These are phyloP conservation scores for Malassezia obtusa DNA, from an alignment of 1,284 basidiomycete genomes.

Conservation along the genomic window DNA sequence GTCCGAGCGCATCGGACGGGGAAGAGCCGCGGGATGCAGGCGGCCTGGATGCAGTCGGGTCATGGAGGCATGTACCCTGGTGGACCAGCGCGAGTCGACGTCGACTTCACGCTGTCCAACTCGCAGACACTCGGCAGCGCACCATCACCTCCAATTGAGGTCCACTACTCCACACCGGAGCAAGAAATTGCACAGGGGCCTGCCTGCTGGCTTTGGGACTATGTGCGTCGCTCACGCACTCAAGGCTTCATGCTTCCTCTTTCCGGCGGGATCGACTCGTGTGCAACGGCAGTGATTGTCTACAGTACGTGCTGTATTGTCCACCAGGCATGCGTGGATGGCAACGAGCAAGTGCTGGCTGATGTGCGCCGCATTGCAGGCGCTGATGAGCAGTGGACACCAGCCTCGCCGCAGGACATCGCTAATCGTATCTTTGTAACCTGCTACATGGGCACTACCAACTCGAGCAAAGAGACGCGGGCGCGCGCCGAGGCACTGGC, in stretches of 20 bases:
- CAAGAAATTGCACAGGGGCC: slow-evolving; percentile 98
- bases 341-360: slow-evolving; percentile 70
- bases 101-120: slow-evolving; percentile 50
- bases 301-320: slow-evolving; percentile 93
- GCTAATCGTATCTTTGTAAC: slow-evolving; percentile 83
- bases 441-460: slow-evolving; percentile 98
- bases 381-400: slow-evolving; percentile 68
- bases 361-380: slow-evolving; percentile 83
- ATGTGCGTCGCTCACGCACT: slow-evolving; percentile 79
- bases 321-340: slow-evolving; percentile 57
- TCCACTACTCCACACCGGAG: slow-evolving; percentile 55
- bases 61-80: background rate
- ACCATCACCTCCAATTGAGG: slow-evolving; percentile 4
- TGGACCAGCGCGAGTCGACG: slow-evolving; percentile 58
- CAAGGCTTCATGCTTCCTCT: slow-evolving; percentile 94
- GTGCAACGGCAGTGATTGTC: slow-evolving; percentile 88
- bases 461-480: slow-evolving; percentile 79
- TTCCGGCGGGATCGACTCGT: slow-evolving; percentile 95
- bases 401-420: slow-evolving; percentile 76
- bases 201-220: slow-evolving; percentile 99
- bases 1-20: slow-evolving; percentile 75
- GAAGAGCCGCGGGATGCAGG: slow-evolving; percentile 75
- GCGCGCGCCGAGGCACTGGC: slow-evolving; percentile 74
- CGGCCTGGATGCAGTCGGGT: slow-evolving; percentile 51
- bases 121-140: too few relatives aligned